phyloP scores from a whole-genome alignment of 495 filamentous ascomycete species.

The Aspergillus biplanus region DNA sequence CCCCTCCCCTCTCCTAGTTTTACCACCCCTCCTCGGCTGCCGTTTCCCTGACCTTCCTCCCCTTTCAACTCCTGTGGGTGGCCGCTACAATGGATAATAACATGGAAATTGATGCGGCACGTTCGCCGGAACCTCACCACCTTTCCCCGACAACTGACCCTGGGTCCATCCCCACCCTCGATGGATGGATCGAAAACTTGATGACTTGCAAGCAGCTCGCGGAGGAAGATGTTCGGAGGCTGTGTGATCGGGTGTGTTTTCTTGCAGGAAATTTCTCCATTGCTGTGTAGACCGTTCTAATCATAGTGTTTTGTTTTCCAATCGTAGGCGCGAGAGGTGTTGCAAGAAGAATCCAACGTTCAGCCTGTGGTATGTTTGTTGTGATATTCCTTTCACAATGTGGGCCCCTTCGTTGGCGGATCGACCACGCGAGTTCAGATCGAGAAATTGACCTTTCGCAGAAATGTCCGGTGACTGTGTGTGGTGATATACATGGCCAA shows the following conservation, averaged over 20 bases:
- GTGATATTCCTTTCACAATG: constrained; percentile 25
- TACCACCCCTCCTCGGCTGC: constrained; percentile 35
- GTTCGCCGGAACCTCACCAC: constrained; percentile 79
- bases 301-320: constrained; percentile 10
- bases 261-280: not conserved
- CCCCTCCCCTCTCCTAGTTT: constrained; percentile 40
- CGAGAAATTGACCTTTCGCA: constrained; percentile 36
- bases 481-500: constrained; percentile 92
- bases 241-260: constrained; percentile 90
- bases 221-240: constrained; percentile 90
- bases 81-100: constrained; percentile 82
- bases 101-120: constrained; percentile 88
- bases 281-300: constrained; percentile 13
- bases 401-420: constrained; percentile 10
- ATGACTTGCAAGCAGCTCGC: constrained; percentile 98
- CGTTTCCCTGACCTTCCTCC: constrained; percentile 24
- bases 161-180: constrained; percentile 85
- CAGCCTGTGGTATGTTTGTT: constrained; percentile 87
- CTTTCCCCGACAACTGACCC: constrained; percentile 77
- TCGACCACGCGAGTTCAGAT: not conserved
- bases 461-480: constrained; percentile 95
- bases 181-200: constrained; percentile 97
- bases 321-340: constrained; percentile 84
- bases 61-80: constrained; percentile 15
- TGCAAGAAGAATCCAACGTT: constrained; percentile 97